Conservation (phyloP, 345 rosid species). For the Alliaria petiolata region DNA sequence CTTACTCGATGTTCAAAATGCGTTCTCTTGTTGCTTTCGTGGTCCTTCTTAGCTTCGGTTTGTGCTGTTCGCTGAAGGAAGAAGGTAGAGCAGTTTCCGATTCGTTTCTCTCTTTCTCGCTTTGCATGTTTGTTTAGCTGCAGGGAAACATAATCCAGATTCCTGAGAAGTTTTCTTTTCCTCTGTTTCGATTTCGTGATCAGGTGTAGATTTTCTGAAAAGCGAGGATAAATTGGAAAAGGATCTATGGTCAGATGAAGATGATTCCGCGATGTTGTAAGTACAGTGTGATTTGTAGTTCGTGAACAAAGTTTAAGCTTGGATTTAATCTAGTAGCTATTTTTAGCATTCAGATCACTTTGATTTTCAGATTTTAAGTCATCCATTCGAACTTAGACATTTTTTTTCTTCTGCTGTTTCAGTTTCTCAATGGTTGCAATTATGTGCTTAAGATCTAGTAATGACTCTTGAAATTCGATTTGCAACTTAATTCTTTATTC, state of each 20-base stretch:
- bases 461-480: neutral
- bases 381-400: neutral
- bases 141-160: constrained; percentile 3
- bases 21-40: constrained; percentile 25
- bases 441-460: neutral
- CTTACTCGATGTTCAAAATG: constrained; percentile 18
- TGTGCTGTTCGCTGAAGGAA: constrained; percentile 46
- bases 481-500: too few relatives aligned
- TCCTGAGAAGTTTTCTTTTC: neutral
- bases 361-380: neutral
- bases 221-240: constrained; percentile 36
- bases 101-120: neutral
- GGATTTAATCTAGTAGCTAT: neutral
- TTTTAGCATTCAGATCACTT: neutral
- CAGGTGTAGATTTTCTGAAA: constrained; percentile 49
- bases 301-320: neutral
- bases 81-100: constrained; percentile 44
- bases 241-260: constrained; percentile 18
- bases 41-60: constrained; percentile 31
- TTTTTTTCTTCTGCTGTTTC: too few relatives aligned
- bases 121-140: constrained; percentile 1
- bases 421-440: too few relatives aligned
- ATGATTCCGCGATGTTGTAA: constrained; percentile 14
- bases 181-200: constrained; percentile 11
- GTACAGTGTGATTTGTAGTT: constrained; percentile 3